Conservation (phyloP, 768 basidiomycete genomes). For the Chalciporus pseudorubinellus region DNA sequence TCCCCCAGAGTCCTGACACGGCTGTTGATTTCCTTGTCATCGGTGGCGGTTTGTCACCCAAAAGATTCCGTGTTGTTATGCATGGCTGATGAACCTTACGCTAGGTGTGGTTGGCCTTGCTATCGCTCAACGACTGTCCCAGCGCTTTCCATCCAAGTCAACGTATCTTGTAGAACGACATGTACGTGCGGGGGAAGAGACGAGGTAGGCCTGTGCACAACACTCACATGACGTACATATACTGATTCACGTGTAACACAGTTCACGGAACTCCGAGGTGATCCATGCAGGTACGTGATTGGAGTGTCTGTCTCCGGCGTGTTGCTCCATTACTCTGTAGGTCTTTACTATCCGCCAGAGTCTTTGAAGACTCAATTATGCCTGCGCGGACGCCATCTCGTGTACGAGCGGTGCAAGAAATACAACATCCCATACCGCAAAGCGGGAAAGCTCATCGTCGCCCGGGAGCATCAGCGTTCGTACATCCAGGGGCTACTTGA, state of each 20-base stretch:
- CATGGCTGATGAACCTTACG: not conserved
- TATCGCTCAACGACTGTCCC: constrained; percentile 71
- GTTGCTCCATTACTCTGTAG: constrained; percentile 36
- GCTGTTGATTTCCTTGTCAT: constrained; percentile 83
- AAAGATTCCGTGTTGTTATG: not conserved
- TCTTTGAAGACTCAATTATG: constrained; percentile 88
- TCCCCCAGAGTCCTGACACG: constrained; percentile 60
- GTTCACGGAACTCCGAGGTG: constrained; percentile 93
- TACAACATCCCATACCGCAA: constrained; percentile 66
- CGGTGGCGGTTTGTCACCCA: constrained; percentile 63
- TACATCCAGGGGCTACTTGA: constrained; percentile 71
- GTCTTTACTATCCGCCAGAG: constrained; percentile 77
- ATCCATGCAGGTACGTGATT: constrained; percentile 72
- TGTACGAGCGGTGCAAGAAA: constrained; percentile 72
- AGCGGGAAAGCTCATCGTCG: constrained; percentile 90
- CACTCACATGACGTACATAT: not conserved
- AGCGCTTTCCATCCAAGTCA: constrained; percentile 60
- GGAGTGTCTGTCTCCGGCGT: not conserved
- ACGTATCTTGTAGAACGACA: constrained; percentile 84
- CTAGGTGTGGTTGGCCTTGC: constrained; percentile 86
- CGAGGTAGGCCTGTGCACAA: constrained; percentile 47
- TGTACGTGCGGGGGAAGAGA: constrained; percentile 76
- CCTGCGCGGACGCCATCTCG: constrained; percentile 77
- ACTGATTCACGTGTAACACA: constrained; percentile 26
- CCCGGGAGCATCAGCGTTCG: constrained; percentile 56